A percentile compares a stretch with the other conserved stretches of the same genome.
These are phyloP conservation scores for Aspergillus ustus DNA, from an alignment of 2,329 filamentous ascomycete species.

Conservation along the genomic window DNA sequence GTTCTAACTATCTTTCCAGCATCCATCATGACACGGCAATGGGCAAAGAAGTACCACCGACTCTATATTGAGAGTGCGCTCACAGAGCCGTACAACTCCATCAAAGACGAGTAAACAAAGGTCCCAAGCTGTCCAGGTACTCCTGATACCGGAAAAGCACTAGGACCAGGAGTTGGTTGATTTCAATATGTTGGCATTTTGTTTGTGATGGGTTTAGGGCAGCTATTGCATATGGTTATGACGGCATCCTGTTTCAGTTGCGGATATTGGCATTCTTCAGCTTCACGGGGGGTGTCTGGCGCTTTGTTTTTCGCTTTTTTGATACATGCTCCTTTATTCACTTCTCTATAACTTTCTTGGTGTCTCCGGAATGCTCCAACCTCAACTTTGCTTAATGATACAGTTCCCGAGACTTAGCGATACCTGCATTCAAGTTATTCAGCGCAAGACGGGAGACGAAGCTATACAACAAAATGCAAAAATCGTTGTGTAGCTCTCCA, in stretches of 20 bases:
- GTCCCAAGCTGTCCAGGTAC: conserved; percentile 31
- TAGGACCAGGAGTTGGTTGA: conserved; percentile 33
- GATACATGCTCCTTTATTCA: conserved; percentile 27
- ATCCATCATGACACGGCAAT: conserved; percentile 87
- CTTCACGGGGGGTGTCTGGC: conserved; percentile 40
- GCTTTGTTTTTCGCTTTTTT: conserved; percentile 29
- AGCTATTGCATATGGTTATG: conserved; percentile 47
- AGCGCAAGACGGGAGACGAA: conserved; percentile 32
- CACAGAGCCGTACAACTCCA: conserved; percentile 37
- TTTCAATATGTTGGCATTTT: conserved; percentile 47
- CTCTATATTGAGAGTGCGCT: conserved; percentile 42
- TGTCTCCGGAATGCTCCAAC: conserved; percentile 31
- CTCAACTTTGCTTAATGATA: conserved; percentile 35
- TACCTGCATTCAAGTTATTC: conserved; percentile 19
- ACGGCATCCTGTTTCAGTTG: conserved; percentile 40
- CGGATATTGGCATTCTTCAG: conserved; percentile 41
- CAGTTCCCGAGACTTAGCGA: conserved; percentile 25
- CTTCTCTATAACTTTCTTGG: conserved; percentile 24
- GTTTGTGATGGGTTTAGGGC: conserved; percentile 47
- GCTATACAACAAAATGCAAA: not conserved
- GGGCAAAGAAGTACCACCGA: conserved; percentile 79
- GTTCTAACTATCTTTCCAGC: conserved; percentile 57
- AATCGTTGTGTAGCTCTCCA: not conserved
- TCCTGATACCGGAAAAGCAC: conserved; percentile 21
- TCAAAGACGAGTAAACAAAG: conserved; percentile 37